Conservation (phyloP, 371 early-diverging fungal genomes). For the Apophysomyces ossiformis region DNA sequence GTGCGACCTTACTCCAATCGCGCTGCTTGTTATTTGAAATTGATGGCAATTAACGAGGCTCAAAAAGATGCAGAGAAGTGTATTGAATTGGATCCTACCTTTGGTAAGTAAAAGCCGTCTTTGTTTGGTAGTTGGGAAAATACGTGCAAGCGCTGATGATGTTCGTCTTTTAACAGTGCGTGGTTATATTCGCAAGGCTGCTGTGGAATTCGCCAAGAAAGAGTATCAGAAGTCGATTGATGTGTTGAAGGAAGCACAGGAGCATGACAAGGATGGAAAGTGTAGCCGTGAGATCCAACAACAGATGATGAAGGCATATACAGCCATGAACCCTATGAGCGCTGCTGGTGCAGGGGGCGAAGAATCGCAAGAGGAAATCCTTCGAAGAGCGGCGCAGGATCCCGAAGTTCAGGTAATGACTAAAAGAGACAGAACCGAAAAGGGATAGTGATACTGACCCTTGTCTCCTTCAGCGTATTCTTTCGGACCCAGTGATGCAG, state of each 20-base stretch:
- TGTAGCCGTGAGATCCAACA: conserved; percentile 82
- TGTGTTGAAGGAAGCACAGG: conserved; percentile 79
- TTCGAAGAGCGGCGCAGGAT: conserved; percentile 86
- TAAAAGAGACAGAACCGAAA: background rate
- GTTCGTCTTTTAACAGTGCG: conserved; percentile 59
- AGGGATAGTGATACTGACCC: background rate
- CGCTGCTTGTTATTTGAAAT: conserved; percentile 94
- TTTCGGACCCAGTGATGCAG: conserved; percentile 96
- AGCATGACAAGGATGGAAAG: conserved; percentile 84
- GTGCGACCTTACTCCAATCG: conserved; percentile 94
- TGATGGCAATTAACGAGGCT: conserved; percentile 94
- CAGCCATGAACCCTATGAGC: conserved; percentile 71
- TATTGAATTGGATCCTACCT: conserved; percentile 85
- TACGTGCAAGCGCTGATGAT: background rate
- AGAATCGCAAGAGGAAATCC: conserved; percentile 79
- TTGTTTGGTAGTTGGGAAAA: background rate
- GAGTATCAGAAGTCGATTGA: conserved; percentile 88
- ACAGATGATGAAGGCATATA: conserved; percentile 78
- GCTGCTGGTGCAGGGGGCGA: conserved; percentile 37
- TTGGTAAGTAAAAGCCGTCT: conserved; percentile 51
- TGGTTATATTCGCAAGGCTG: conserved; percentile 97
- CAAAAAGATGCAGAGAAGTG: conserved; percentile 94
- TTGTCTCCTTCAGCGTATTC: conserved; percentile 56
- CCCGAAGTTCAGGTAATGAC: conserved; percentile 82
- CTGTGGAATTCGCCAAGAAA: conserved; percentile 86